Evolutionary conservation across 176 grass and related monocot genomes (phyloP), one percentile per base, ranked within the genome.

Genomic region (Thinopyrum elongatum): DNA sequence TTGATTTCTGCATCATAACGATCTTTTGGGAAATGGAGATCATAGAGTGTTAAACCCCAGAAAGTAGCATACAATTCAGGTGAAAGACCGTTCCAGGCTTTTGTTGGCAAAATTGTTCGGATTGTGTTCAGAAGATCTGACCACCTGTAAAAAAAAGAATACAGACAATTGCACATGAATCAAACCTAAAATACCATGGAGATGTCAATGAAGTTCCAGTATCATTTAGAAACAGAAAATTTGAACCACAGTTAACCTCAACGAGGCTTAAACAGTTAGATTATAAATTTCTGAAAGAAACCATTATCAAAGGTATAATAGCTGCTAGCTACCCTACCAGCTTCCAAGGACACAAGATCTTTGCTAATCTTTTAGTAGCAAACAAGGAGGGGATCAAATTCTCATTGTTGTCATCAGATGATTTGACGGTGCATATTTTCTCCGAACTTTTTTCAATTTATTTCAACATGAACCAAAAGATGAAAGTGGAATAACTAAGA

Each of bases 31-130:
- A 99, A 91, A 77, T 91, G 82, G 73, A 99, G 94, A 72, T 99
- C 97, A 85, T 99, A 99, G 6, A 99, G 92, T 36, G 97, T 97
- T 86, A 99, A 88, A 35, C 97, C 94, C 97, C 97, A 99, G 80
- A 99, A 99, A 81, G 94, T 97, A 79, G 90, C 87, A 91, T 99
- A 97, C 21, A 99, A 31, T 84, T 99, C 94, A 77, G 97, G 85
- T 68, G 97, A 99, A 62, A 99, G 92, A 82, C 92, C 88, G 61
- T 96, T 99, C 92, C 94, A 96, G 42, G 94, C 83, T 94, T 97
- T 99, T 83, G 87, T 33, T 82, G 94, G 94, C 62, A 99, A 84
- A 88, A 94, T 97, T 70, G 92, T 86, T 64, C 71, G 82, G 51
- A 94, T 87, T 80, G 92, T 90, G 71, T 75, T 89, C 60, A 99